A percentile compares a stretch with the other conserved stretches of the same genome.
Conservation (phyloP, 2,329 filamentous ascomycete genomes). For the Podosphaera xanthii region DNA sequence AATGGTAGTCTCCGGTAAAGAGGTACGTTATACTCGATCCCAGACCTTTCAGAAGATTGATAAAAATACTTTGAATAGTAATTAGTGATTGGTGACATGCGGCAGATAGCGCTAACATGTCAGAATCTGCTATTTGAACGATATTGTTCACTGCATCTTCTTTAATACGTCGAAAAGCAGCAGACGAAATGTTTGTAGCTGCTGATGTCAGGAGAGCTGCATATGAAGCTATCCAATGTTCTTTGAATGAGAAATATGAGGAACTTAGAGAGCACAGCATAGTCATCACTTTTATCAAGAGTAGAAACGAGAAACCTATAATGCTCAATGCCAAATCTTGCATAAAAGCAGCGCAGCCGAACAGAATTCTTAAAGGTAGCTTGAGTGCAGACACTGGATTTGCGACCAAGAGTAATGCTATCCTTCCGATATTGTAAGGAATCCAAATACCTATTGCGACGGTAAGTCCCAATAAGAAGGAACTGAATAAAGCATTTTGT, state of each 20-base stretch:
- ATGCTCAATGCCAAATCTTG: constrained; percentile 52
- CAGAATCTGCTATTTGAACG: constrained; percentile 22
- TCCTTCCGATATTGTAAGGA: constrained; percentile 77
- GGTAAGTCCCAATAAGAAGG: constrained; percentile 69
- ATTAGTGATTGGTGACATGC: constrained; percentile 49
- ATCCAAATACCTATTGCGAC: constrained; percentile 71
- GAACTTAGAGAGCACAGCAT: constrained; percentile 6
- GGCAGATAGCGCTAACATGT: constrained; percentile 56
- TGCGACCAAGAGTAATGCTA: constrained; percentile 56
- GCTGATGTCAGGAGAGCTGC: constrained; percentile 4
- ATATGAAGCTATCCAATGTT: not conserved
- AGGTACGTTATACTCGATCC: constrained; percentile 22
- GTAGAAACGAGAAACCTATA: constrained; percentile 29
- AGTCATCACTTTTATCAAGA: constrained; percentile 7
- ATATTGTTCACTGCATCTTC: constrained; percentile 27
- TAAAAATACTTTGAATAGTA: constrained; percentile 31
- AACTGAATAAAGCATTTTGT: constrained; percentile 88
- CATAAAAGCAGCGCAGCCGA: constrained; percentile 52
- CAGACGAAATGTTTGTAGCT: constrained; percentile 10
- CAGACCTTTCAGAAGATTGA: constrained; percentile 19
- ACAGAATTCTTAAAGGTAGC: constrained; percentile 49
- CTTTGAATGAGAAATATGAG: constrained; percentile 1
- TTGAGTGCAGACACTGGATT: constrained; percentile 49
- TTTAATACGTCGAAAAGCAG: constrained; percentile 20
- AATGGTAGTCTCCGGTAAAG: constrained; percentile 21